Evolutionary conservation across 164 flowering plant genomes (phyloP).

Genomic region (Aristolochia fimbriata): DNA sequence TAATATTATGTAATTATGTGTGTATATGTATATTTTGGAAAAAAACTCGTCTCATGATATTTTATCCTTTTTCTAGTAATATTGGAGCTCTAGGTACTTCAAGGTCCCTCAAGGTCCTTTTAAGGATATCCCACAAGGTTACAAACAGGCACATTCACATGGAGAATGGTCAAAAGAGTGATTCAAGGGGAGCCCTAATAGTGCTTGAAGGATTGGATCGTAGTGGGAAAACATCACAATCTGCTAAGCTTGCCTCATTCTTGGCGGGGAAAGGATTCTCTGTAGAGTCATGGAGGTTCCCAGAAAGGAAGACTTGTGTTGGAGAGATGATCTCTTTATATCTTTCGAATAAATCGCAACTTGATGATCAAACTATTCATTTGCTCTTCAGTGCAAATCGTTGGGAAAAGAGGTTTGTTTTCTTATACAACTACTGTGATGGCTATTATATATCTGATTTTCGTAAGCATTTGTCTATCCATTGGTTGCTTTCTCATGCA

Average conservation of each 20-base stretch:
- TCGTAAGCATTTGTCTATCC: too few relatives aligned
- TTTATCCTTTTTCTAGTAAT: conserved; percentile 11
- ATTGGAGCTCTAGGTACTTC: conserved; percentile 9
- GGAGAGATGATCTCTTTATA: conserved; percentile 74
- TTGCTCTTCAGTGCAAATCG: conserved; percentile 82
- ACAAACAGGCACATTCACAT: conserved; percentile 25
- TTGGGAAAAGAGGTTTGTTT: conserved; percentile 68
- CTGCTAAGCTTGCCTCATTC: conserved; percentile 28
- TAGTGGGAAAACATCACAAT: conserved; percentile 68
- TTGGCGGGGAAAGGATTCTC: conserved; percentile 42
- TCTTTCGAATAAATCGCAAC: conserved; percentile 51
- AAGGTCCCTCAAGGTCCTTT: conserved; percentile 9
- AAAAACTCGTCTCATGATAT: background rate
- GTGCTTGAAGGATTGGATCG: conserved; percentile 87
- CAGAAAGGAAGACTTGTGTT: conserved; percentile 61
- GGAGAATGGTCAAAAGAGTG: conserved; percentile 19
- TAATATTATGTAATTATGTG: background rate
- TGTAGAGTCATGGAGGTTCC: conserved; percentile 63
- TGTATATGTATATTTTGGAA: background rate
- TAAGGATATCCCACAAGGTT: conserved; percentile 9
- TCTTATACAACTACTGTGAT: background rate
- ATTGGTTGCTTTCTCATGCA: too few relatives aligned
- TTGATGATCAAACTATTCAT: conserved; percentile 74
- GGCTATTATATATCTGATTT: too few relatives aligned
- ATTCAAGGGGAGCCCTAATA: conserved; percentile 60